Conservation (phyloP, 2,329 filamentous ascomycete species). For the Xylaria sp. region DNA sequence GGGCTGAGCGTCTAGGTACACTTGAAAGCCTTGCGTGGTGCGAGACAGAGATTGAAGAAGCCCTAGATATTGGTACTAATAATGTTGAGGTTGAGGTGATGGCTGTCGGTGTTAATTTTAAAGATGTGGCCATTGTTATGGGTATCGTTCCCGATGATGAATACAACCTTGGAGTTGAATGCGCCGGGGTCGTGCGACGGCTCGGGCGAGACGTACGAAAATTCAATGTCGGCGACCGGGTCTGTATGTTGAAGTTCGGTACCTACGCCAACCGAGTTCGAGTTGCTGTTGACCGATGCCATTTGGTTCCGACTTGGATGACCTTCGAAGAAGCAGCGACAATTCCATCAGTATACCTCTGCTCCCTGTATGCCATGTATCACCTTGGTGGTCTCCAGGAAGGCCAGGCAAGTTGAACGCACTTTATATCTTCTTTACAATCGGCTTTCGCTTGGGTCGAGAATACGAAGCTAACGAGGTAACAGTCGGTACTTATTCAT, state of each 20-base stretch:
- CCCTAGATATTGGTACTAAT: conserved; percentile 26
- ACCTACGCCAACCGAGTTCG: conserved; percentile 31
- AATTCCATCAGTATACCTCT: conserved; percentile 41
- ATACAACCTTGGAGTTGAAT: conserved; percentile 33
- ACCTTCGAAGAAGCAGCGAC: conserved; percentile 43
- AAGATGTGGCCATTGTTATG: conserved; percentile 43
- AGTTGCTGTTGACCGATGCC: background rate
- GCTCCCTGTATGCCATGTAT: no score
- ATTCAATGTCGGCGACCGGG: conserved; percentile 3
- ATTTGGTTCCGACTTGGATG: conserved; percentile 42
- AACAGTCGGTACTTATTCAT: conserved; percentile 28
- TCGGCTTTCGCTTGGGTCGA: no score
- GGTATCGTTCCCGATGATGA: conserved; percentile 34
- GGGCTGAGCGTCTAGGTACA: conserved; percentile 30
- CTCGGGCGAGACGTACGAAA: background rate
- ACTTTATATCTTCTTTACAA: background rate
- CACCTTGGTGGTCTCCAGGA: conserved; percentile 33
- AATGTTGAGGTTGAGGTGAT: conserved; percentile 43
- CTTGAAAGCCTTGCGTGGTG: conserved; percentile 32
- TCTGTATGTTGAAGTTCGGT: background rate
- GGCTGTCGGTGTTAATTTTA: conserved; percentile 47
- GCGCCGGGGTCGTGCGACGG: conserved; percentile 12
- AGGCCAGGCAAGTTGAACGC: conserved; percentile 26
- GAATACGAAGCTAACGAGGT: background rate
- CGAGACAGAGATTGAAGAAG: conserved; percentile 14